Base-by-base conservation (phyloP, 495 filamentous ascomycete species). In the Talaromyces liani region DNA sequence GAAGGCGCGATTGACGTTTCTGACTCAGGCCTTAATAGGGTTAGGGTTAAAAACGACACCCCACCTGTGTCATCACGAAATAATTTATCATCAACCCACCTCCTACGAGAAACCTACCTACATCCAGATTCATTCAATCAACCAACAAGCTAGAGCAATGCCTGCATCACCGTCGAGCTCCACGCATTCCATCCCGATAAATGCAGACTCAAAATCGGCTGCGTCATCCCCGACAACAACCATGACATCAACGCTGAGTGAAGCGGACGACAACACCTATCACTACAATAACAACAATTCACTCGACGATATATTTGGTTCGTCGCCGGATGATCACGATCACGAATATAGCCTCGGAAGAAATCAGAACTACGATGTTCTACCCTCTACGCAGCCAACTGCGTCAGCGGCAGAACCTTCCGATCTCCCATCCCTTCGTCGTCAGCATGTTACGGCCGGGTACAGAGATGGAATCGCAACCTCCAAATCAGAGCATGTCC, bases 391-490 rank as follows among this genome's bases (percentile, higher is more conserved):
- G 3, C 63, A 56, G 18, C 1, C 54, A 14, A 33, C 65, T 12
- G 22, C 64, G 18, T 0, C 54, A 14, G n/a, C 65, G 14, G 22
- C 64, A 60, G 82, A 87, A 62, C 80, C 77, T 20, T 89, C 87
- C 49, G 91, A 94, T 67, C 81, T 92, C 58, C 88, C 89, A n/a
- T 84, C 87, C 59, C 83, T 95, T 14, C 85, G 85, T 64, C 77
- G 82, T 49, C 85, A 85, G 64, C 93, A 97, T 73, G 81, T 84
- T 36, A 97, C 87, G 7, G 85, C 88, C n/a, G 93, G 94, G 58
- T 98, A 97, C 75, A 87, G 93, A 63, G 91, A 93, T 65, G 93
- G 94, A 63, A 85, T 97, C 65, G 79, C 88, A 3, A 68, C 71
- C 3, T 88, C 87, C 20, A 97, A 97, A 72, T 75, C 79, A 14